Evolutionary conservation across 495 filamentous ascomycete species (phyloP).

Genomic region (Aspergillus carlsbadensis): DNA sequence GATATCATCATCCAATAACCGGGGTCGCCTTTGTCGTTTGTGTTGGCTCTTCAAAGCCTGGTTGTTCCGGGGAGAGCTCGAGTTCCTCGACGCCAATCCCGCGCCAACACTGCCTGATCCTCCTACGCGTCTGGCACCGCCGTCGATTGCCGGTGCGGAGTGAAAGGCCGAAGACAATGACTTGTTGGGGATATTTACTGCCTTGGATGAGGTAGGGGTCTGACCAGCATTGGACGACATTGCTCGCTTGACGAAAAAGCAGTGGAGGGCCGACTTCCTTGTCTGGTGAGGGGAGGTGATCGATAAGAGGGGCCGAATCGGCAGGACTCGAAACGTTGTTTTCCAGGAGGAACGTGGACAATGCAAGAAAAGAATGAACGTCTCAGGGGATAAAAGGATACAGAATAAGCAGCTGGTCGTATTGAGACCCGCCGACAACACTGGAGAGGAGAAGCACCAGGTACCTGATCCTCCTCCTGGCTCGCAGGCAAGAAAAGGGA

Average conservation of each 20-base stretch:
- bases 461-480: slow-evolving; percentile 20
- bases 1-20: slow-evolving; percentile 71
- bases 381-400: neutral
- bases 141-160: slow-evolving; percentile 34
- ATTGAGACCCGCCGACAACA: slow-evolving; percentile 13
- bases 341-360: neutral
- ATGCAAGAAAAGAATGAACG: neutral
- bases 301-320: neutral
- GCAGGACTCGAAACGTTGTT: neutral
- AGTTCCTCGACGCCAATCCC: slow-evolving; percentile 53
- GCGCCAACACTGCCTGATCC: slow-evolving; percentile 64
- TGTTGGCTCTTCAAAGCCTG: slow-evolving; percentile 77
- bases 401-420: neutral
- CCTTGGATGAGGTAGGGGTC: slow-evolving; percentile 43
- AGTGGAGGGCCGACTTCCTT: slow-evolving; percentile 2
- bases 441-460: slow-evolving; percentile 17
- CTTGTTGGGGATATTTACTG: slow-evolving; percentile 40
- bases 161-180: slow-evolving; percentile 41
- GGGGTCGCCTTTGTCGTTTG: slow-evolving; percentile 55
- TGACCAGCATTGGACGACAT: slow-evolving; percentile 53
- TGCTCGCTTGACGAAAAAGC: slow-evolving; percentile 16
- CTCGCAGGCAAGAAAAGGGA: slow-evolving; percentile 8
- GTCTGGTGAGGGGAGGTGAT: slow-evolving; percentile 4
- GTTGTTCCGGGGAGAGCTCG: slow-evolving; percentile 61
- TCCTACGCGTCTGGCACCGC: slow-evolving; percentile 58